Evolutionary conservation across 2,329 filamentous ascomycete species (phyloP).

Genomic region (Chaetomium olivaceum): DNA sequence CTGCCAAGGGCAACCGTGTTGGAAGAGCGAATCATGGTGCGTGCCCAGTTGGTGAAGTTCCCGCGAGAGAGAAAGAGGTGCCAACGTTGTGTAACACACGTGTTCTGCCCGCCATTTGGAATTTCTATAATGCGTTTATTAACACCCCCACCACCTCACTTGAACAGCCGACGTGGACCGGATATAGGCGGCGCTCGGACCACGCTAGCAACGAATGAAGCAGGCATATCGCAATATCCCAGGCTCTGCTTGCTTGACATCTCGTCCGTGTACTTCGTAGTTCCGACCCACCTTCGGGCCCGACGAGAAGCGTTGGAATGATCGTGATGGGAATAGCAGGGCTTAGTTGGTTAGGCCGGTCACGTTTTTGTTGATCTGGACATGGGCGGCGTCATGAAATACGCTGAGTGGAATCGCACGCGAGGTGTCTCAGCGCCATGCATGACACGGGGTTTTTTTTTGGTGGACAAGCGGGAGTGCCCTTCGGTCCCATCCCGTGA

Average conservation of each 20-base stretch:
- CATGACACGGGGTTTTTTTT: background rate
- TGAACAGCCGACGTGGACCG: background rate
- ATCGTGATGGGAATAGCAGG: background rate
- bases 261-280: background rate
- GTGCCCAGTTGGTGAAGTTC: slow-evolving; percentile 6
- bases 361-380: background rate
- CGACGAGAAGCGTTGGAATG: background rate
- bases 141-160: background rate
- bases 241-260: background rate
- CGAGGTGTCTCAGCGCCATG: background rate
- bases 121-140: background rate
- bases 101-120: background rate
- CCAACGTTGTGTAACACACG: background rate
- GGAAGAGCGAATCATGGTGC: slow-evolving; percentile 7
- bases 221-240: background rate
- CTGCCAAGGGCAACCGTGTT: background rate
- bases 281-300: no score
- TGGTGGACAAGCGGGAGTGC: background rate
- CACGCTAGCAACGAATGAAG: background rate
- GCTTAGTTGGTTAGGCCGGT: background rate
- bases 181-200: background rate
- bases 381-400: background rate
- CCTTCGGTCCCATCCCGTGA: background rate
- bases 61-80: background rate
- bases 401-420: background rate